phyloP scores from a whole-genome alignment of 495 filamentous ascomycete genomes.

The Trichocladium antarcticum region DNA sequence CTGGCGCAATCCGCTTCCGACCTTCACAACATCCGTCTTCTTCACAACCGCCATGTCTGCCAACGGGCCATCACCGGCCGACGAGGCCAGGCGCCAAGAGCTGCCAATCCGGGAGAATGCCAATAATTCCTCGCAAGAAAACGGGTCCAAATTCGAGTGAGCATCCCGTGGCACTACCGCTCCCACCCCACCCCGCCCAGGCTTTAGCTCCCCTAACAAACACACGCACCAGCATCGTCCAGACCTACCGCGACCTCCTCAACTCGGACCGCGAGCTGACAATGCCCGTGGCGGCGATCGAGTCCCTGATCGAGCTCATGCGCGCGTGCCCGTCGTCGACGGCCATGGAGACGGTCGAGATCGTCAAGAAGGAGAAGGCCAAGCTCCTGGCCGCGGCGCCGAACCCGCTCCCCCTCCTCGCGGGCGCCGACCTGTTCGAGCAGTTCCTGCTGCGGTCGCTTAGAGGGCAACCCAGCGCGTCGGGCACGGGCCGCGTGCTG shows the following conservation, averaged over 20 bases:
- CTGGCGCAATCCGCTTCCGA: conserved; percentile 18
- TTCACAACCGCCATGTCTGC: conserved; percentile 17
- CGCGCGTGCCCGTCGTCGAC: conserved; percentile 65
- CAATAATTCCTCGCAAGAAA: conserved; percentile 2
- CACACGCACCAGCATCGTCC: conserved; percentile 37
- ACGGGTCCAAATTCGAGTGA: conserved; percentile 22
- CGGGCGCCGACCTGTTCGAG: conserved; percentile 92
- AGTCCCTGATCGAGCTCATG: conserved; percentile 77
- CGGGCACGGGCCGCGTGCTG: conserved; percentile 43
- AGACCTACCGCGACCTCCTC: conserved; percentile 42
- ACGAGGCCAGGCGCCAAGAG: not conserved
- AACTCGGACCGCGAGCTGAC: conserved; percentile 68
- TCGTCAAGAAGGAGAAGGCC: conserved; percentile 61
- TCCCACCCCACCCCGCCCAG: too few species aligned
- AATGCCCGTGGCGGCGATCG: conserved; percentile 93
- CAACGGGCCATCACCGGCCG: conserved; percentile 5
- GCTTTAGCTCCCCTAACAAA: conserved; percentile 3
- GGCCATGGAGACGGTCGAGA: conserved; percentile 82
- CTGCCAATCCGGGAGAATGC: conserved; percentile 9
- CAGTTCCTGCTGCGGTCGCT: conserved; percentile 65
- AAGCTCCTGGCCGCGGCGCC: conserved; percentile 56
- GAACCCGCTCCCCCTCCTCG: conserved; percentile 83
- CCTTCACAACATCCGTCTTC: conserved; percentile 11
- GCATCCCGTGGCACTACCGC: not conserved
- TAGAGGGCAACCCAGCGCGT: conserved; percentile 36